Conservation (phyloP, 2,329 filamentous ascomycete genomes). For the Westerdykella aurantiaca region DNA sequence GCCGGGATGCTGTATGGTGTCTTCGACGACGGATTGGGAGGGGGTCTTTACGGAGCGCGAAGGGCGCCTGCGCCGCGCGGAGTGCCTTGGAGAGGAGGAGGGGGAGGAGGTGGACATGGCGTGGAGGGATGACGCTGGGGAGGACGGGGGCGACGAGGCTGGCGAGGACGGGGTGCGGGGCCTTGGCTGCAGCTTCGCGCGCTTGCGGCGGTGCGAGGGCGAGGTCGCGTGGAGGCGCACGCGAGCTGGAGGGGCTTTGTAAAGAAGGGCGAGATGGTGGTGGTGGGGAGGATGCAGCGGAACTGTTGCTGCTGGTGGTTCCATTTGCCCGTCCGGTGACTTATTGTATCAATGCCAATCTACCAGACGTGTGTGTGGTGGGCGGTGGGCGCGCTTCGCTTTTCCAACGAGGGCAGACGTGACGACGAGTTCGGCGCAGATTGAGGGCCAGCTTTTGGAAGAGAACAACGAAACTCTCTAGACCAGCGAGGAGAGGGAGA, state of each 20-base stretch:
- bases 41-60: not conserved
- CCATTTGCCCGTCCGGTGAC: conserved; percentile 34
- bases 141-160: not conserved
- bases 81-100: not conserved
- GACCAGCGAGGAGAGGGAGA: no score
- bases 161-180: conserved; percentile 16
- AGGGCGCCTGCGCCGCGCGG: not conserved
- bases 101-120: no score
- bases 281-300: conserved; percentile 13
- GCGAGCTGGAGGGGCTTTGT: conserved; percentile 12
- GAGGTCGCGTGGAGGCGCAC: conserved; percentile 16
- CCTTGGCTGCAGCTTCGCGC: conserved; percentile 35
- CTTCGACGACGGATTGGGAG: conserved; percentile 40
- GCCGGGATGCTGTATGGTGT: conserved; percentile 55
- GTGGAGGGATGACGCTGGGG: not conserved
- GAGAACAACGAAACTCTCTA: no score
- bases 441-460: conserved; percentile 29
- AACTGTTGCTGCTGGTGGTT: conserved; percentile 24
- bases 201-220: conserved; percentile 23
- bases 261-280: conserved; percentile 17
- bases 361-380: not conserved
- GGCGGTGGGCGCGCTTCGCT: not conserved
- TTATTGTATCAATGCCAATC: conserved; percentile 9
- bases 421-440: conserved; percentile 35
- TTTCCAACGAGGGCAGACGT: conserved; percentile 23